These are phyloP conservation scores for Dryas drummondii DNA, from an alignment of 306 rosid genomes.

Conservation along the genomic window DNA sequence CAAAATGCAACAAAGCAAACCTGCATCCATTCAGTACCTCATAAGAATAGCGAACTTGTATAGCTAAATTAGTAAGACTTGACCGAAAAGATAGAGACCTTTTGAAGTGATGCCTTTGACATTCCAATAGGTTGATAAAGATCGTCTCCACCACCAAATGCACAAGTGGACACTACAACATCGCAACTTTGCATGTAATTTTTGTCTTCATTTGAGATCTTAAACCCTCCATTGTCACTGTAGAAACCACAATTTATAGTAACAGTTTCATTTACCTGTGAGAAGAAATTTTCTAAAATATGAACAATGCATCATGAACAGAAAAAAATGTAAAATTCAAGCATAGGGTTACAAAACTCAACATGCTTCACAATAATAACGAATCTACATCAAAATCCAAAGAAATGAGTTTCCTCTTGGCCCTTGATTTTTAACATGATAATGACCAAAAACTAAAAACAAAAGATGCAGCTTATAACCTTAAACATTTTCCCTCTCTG, in stretches of 20 bases:
- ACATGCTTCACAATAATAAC: background rate
- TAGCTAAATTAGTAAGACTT: slow-evolving; percentile 15
- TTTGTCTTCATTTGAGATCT: slow-evolving; percentile 66
- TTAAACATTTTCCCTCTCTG: slow-evolving; percentile 68
- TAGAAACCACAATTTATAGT: slow-evolving; percentile 86
- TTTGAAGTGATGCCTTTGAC: slow-evolving; percentile 65
- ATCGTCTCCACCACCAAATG: slow-evolving; percentile 99
- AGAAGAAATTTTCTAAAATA: slow-evolving; percentile 19
- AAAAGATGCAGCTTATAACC: slow-evolving; percentile 53
- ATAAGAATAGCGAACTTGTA: slow-evolving; percentile 37
- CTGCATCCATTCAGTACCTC: slow-evolving; percentile 54
- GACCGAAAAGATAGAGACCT: slow-evolving; percentile 48
- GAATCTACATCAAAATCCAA: background rate
- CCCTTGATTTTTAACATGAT: slow-evolving; percentile 1
- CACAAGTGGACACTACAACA: slow-evolving; percentile 86
- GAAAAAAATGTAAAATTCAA: background rate
- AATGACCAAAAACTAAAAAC: slow-evolving; percentile 9
- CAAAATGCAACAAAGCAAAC: slow-evolving; percentile 95
- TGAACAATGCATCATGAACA: background rate
- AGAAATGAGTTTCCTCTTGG: background rate
- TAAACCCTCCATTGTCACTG: slow-evolving; percentile 71
- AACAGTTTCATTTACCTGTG: slow-evolving; percentile 64
- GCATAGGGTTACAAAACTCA: background rate
- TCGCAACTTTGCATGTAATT: slow-evolving; percentile 65
- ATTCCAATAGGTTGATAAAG: slow-evolving; percentile 97